Base-by-base conservation (phyloP, 1,284 basidiomycete genomes). In the Heterobasidion irregulare region DNA sequence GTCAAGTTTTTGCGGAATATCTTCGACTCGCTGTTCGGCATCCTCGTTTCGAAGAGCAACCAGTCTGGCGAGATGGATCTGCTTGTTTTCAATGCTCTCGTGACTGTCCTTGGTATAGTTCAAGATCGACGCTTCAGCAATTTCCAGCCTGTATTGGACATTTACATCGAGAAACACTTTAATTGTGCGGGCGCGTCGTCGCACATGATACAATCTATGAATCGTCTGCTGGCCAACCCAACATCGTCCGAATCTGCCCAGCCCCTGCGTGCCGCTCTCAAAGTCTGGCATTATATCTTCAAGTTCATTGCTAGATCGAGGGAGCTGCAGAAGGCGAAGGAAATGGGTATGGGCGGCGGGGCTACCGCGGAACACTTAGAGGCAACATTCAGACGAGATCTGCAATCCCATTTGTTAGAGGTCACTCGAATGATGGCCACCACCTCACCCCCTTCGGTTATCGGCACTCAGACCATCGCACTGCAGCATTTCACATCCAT, bases 241-340 rank as follows among this genome's bases (percentile, higher is more conserved):
- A 82, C 84, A 0, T 78, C 83, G 7, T 75, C 78, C 9, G 92
- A 94, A 35, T 84, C 80, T 2, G 92, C 89, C 0, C 85, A 87
- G 19, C 77, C 82, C 15, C 79, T 98, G 53, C 86, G 95, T 43
- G 84, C 93, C 1, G 89, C 94, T 12, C 78, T 99, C 62, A 98
- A 98, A 69, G 95, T 98, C 18, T 97, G 94, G 92, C 89, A 94
- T 63, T 94, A 96, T 65, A 83, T 98, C 61, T 93, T 98, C 82
- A 91, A 92, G 66, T 93, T 98, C 70, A 90, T 98, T 62, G 84
- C 92, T 8, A 82, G 91, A 19, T 87, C 93, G 6, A 77, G 94
- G 44, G 92, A 96, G 65, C 70, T 98, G 41, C 94, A 97, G 69
- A 89, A 92, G 63, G 75, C 78, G 6, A 89, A 86, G 61, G 91